Evolutionary conservation across 257 asterid species (phyloP), one percentile per base, ranked within the genome.

Genomic region (Solanum ahanhuiri): DNA sequence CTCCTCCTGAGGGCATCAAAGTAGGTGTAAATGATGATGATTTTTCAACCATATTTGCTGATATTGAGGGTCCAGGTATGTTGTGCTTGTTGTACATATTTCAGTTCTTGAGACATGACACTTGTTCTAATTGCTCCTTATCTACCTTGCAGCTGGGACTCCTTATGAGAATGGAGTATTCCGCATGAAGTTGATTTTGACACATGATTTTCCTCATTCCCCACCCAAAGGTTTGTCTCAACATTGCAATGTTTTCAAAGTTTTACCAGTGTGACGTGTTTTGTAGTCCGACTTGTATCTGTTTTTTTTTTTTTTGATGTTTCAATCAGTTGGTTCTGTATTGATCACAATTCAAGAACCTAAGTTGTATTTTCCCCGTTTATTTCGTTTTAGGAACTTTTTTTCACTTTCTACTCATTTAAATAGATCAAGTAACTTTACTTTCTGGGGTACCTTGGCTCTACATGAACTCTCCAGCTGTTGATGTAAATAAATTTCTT

Each of bases 1-100:
- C 96, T 88, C 99, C 99, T 81, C 99, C 99, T 0, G 98, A 96
- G 90, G 99, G 99, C 89, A 96, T 96, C 89, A 93, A 94, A 95
- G 98, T 96, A 37, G 96, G 93, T 64, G 94, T 96, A 25, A 94
- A 95, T 83, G 98, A 96, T 77, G 98, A 95, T 89, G 95, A 96
- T 76, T 95, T 96, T 90, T 94, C 99, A 30, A 89, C 91, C 86
- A 95, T 96, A 87, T 91, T 48, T 89, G 99, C 99, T 89, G 99
- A 95, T 75, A 95, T 96, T 81, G 98, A 95, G 81, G 99, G 99
- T 90, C 99, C 99, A 89, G 98, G 98, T 95, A 89, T 83, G 70
- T 37, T 64, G 34, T 77, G 12, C 57, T 11, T 10, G 79, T 85
- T 67, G 83, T n/a, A 58, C n/a, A 25, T 69, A n/a, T 33, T 31